Conservation (phyloP, 2,329 filamentous ascomycete genomes). For the Amauroascus niger region DNA sequence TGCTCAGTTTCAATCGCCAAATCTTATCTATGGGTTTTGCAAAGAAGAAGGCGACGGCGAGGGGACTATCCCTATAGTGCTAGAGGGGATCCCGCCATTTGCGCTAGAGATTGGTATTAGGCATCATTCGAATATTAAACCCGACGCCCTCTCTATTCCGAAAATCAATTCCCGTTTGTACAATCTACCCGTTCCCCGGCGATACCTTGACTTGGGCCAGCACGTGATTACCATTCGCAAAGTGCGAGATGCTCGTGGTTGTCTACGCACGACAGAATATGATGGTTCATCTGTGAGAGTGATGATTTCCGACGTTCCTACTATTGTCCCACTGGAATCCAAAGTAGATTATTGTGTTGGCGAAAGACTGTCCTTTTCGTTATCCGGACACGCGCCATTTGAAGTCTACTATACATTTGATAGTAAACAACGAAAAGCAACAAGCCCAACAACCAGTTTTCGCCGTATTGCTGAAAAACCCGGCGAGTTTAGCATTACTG, state of each 20-base stretch:
- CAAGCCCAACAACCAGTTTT: conserved; percentile 64
- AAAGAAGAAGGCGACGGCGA: conserved; percentile 74
- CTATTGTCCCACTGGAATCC: conserved; percentile 77
- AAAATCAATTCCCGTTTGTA: conserved; percentile 67
- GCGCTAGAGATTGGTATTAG: conserved; percentile 86
- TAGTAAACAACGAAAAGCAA: conserved; percentile 65
- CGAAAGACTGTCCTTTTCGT: conserved; percentile 82
- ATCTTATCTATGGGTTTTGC: conserved; percentile 93
- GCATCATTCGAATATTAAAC: conserved; percentile 69
- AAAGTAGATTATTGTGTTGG: conserved; percentile 88
- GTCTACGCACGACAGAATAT: conserved; percentile 64
- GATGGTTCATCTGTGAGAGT: conserved; percentile 73
- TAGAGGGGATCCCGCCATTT: conserved; percentile 80
- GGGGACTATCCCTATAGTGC: conserved; percentile 75
- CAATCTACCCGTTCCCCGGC: conserved; percentile 73
- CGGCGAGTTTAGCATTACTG: conserved; percentile 78
- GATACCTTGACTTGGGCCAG: conserved; percentile 75
- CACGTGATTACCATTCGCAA: conserved; percentile 83
- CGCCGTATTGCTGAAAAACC: conserved; percentile 85
- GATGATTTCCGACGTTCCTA: conserved; percentile 83
- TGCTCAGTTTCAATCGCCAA: conserved; percentile 72
- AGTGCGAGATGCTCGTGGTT: conserved; percentile 78
- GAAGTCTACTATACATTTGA: conserved; percentile 88
- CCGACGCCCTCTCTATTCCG: conserved; percentile 71
- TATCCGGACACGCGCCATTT: conserved; percentile 85